phyloP scores from a whole-genome alignment of 805 yeast species.

The Sugiyamaella smithiae region DNA sequence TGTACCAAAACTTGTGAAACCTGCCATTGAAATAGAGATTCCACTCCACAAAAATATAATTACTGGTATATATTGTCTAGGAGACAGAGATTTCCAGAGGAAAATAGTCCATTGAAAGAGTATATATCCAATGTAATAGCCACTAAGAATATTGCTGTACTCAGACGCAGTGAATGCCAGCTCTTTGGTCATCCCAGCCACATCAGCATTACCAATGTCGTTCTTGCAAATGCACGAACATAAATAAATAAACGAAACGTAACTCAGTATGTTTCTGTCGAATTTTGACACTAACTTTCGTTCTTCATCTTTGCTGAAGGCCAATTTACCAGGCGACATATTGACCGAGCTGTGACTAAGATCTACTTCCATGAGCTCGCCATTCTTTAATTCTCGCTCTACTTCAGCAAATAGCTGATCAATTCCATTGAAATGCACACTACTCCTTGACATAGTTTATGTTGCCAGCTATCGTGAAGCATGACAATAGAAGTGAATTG shows the following conservation, averaged over 20 bases:
- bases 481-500: no score
- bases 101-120: constrained; percentile 40
- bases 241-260: constrained; percentile 46
- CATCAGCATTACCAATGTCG: constrained; percentile 52
- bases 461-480: no score
- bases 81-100: constrained; percentile 16
- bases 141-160: constrained; percentile 44
- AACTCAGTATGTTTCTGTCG: constrained; percentile 45
- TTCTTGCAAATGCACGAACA: constrained; percentile 49
- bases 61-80: constrained; percentile 16
- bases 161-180: constrained; percentile 40
- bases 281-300: constrained; percentile 34
- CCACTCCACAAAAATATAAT: constrained; percentile 18
- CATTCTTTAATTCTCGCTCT: not conserved
- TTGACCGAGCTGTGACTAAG: not conserved
- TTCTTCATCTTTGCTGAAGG: constrained; percentile 20
- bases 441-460: not conserved
- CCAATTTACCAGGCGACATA: not conserved
- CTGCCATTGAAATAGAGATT: constrained; percentile 42
- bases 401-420: constrained; percentile 8
- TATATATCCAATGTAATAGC: constrained; percentile 49
- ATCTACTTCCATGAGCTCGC: not conserved
- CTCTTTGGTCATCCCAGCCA: constrained; percentile 48
- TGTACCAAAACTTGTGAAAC: constrained; percentile 42
- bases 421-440: not conserved